phyloP scores from a whole-genome alignment of 306 rosid genomes.

The cucumber (Cucumis sativus) region DNA sequence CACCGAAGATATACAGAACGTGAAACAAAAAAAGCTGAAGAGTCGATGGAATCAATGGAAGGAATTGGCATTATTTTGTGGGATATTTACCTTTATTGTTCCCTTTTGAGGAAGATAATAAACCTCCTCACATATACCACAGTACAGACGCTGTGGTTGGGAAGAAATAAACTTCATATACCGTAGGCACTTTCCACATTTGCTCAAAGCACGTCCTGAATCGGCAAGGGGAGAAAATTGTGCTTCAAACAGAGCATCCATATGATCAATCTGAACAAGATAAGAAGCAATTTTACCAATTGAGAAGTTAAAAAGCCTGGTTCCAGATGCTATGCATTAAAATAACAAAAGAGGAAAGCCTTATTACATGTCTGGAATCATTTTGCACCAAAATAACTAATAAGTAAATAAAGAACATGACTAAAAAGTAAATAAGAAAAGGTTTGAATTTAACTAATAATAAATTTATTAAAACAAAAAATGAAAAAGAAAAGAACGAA shows the following conservation, averaged over 20 bases:
- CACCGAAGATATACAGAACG: background rate
- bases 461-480: background rate
- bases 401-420: background rate
- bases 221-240: constrained; percentile 81
- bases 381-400: background rate
- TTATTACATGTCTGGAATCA: background rate
- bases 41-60: background rate
- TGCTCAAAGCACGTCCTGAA: constrained; percentile 70
- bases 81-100: constrained; percentile 51
- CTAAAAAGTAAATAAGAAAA: background rate
- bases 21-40: background rate
- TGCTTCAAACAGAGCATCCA: constrained; percentile 94
- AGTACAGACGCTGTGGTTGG: constrained; percentile 80
- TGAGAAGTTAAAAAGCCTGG: background rate
- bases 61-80: background rate
- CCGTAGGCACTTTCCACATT: constrained; percentile 91
- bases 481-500: background rate
- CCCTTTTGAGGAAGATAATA: constrained; percentile 92
- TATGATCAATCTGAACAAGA: constrained; percentile 71
- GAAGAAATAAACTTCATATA: constrained; percentile 81
- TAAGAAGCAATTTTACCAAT: constrained; percentile 6
- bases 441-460: background rate
- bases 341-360: background rate
- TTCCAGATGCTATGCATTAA: background rate
- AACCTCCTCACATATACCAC: constrained; percentile 81